Evolutionary conservation across 257 asterid species (phyloP), one percentile per base, ranked within the genome.

Genomic region (Agastache rugosa): DNA sequence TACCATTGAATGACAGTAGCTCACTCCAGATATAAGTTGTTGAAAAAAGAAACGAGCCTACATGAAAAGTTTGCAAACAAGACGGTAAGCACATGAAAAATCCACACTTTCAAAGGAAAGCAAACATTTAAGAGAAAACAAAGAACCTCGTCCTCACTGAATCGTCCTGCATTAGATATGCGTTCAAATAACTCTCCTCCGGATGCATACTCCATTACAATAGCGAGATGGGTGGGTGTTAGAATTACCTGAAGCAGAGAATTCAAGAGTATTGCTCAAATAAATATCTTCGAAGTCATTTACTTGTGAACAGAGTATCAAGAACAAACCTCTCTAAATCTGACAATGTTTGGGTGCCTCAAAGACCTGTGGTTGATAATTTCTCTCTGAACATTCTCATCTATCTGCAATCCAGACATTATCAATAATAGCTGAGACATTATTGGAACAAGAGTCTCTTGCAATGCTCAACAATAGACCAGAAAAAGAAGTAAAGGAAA

Each of bases 191-290:
- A 83, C 80, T 89, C 96, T 48, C 96, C 96, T 6, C 96, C 96
- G 29, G 92, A 85, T 73, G 96, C 96, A 83, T 87, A 89, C 74
- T 89, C 96, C 96, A 87, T 87, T 77, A 87, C 88, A 62, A 90
- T 90, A 79, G 96, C 96, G 10, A 90, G 83, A 83, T 90, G 93
- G 19, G 91, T 87, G 6, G 93, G 93, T 7, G 96, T 90, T 58
- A 90, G 76, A 80, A 90, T 84, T 76, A 90, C 91, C 93, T 90
- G 80, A 75, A 54, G 72, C 66, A 51, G 58, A 78, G 50, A 54
- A 53, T 72, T 20, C 45, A 66, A n/a, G 73, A 42, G 65, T 16
- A 75, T 16, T 29, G 71, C 54, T 61, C 80, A 67, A 10, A 9
- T 45, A 8, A 45, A 50, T 50, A 37, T 27, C n/a, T 16, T 45